Evolutionary conservation across 306 rosid species (phyloP), one percentile per base, ranked within the genome.

Genomic region (Sicyos edulis): DNA sequence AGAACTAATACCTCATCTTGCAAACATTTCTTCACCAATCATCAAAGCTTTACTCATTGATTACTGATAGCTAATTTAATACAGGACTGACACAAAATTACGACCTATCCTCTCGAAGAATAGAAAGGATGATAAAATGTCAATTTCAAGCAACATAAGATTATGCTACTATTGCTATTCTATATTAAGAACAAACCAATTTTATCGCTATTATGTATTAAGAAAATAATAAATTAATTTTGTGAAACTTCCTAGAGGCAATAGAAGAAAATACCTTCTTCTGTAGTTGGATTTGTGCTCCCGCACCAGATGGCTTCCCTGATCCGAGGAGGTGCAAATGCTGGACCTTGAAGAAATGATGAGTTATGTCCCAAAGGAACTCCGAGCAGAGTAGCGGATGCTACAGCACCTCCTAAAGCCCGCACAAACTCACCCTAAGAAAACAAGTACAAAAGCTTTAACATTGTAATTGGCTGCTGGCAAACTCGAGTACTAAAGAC

Each of bases 241-340:
- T 49, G 19, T 10, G 19, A 67, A 47, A 47, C 17, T 67, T 67
- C 56, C 19, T 6, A 22, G 11, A 68, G 73, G 19, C 21, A 24
- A 40, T 42, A 53, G 9, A 24, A 73, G 12, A 21, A 12, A 42
- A 22, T 74, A 89, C 99, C 99, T 87, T 85, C 99, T 87, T 93
- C 99, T 21, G 96, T 88, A 64, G 97, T 59, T 40, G 96, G 78
- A 85, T 93, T 93, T 44, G 97, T 93, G 77, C 99, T 93, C 49
- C 89, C 97, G 77, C 99, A 93, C 99, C 97, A 91, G 74, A 93
- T 93, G 51, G 99, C 99, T 85, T 93, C 99, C 77, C 96, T 76
- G 70, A 93, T 93, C 71, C 91, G 88, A 56, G 99, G 97, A 82
- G 97, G 99, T 0, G 97, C 97, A 83, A 93, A 93, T 15, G 97